Evolutionary conservation across 192 early-diverging fungal species (phyloP), one percentile per base, ranked within the genome.

Genomic region (Funneliformis geosporum): DNA sequence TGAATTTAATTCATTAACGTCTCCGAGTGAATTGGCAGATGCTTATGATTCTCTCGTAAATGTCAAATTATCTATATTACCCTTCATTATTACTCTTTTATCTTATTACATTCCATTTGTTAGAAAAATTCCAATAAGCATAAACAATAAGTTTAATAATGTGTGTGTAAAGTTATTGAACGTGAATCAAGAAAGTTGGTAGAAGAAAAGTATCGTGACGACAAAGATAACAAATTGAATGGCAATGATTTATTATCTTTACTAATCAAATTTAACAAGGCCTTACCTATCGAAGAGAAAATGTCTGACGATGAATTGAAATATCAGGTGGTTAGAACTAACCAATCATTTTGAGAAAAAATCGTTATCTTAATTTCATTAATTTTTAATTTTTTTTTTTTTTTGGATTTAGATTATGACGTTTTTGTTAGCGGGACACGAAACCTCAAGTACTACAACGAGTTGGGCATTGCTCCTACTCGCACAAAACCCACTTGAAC

Each of bases 401-500:
- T 2, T 33, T 33, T 12, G 12, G 27, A 21, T 7, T 42, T 39
- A 69, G 28, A 68, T 42, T n/a, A 38, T 68, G 66, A 68, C 67
- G 42, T 18, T 69, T 40, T n/a, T 69, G 8, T 12, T n/a, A 3
- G 90, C 90, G 14, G 90, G 90, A 21, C 90, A 91, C 66, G 88
- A 89, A 81, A 91, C 90, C 2, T 89, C 90, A 0, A 83, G 83
- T 28, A 81, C 86, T 4, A 80, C 85, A 0, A 70, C 86, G 12
- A 85, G 83, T 14, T 91, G 88, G 88, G 82, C 85, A 68, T 81
- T 91, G 39, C 81, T 86, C 67, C 73, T 88, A 50, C 80, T 91
- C 25, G 86, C 90, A 25, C 73, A 82, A 38, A 25, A 89, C 38
- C 88, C 74, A 12, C 70, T 82, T 0, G 59, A 85, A 14, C 88